Percentiles rank a stretch among this genome's conserved stretches.
These are phyloP conservation scores for Amphirosellinia nigrospora DNA, from an alignment of 495 filamentous ascomycete species.

Conservation along the genomic window DNA sequence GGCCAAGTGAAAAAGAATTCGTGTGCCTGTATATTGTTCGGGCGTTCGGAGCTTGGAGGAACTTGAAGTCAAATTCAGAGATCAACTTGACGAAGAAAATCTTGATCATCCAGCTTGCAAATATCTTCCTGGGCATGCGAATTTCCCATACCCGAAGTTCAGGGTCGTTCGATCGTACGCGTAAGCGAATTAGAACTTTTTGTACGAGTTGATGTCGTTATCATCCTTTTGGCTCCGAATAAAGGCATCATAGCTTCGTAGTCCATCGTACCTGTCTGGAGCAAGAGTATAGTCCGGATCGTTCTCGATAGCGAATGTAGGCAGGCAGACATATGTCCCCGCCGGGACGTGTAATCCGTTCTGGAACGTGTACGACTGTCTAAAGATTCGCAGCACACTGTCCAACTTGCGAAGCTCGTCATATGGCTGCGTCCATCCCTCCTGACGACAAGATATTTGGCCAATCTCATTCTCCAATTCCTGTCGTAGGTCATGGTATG, in stretches of 20 bases:
- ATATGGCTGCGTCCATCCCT: conserved; percentile 10
- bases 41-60: not conserved
- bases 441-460: not conserved
- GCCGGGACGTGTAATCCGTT: conserved; percentile 19
- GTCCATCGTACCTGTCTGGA: not conserved
- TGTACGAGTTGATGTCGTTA: no score
- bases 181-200: not conserved
- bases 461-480: conserved; percentile 9
- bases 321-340: conserved; percentile 24
- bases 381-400: conserved; percentile 20
- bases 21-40: not conserved
- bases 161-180: not conserved
- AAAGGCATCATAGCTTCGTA: not conserved
- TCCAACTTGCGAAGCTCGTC: conserved; percentile 17
- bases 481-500: not conserved
- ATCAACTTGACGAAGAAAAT: not conserved
- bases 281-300: conserved; percentile 16
- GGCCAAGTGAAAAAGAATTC: not conserved
- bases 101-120: not conserved
- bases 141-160: not conserved
- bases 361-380: not conserved
- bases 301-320: conserved; percentile 30
- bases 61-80: not conserved
- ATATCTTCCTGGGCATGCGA: not conserved
- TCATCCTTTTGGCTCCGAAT: no score